These are phyloP conservation scores for Floccularia luteovirens DNA, from an alignment of 768 basidiomycete species.

Conservation along the genomic window DNA sequence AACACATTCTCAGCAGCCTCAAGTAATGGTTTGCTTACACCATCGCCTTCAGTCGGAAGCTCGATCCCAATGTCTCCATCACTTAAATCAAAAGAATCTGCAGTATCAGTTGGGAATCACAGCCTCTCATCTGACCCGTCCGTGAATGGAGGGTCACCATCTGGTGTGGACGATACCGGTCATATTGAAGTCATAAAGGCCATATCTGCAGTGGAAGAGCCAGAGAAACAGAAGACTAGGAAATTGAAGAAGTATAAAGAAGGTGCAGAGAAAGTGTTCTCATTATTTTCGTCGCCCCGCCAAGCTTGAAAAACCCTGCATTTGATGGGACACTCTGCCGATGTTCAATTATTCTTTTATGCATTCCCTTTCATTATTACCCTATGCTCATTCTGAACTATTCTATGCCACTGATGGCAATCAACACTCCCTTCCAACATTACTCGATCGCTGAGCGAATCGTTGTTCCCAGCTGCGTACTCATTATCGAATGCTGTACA, in stretches of 20 bases:
- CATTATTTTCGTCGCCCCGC: constrained; percentile 71
- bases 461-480: too few species aligned
- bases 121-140: constrained; percentile 71
- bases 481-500: too few species aligned
- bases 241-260: constrained; percentile 85
- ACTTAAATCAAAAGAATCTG: constrained; percentile 76
- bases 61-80: constrained; percentile 50
- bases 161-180: constrained; percentile 21
- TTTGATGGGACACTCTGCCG: too few species aligned
- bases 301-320: constrained; percentile 19
- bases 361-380: too few species aligned
- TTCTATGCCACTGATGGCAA: too few species aligned
- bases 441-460: too few species aligned
- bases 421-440: too few species aligned
- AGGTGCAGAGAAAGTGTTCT: constrained; percentile 79
- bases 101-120: constrained; percentile 61
- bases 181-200: constrained; percentile 15
- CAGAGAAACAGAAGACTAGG: constrained; percentile 61
- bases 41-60: constrained; percentile 51
- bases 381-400: too few species aligned
- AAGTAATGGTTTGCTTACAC: constrained; percentile 45
- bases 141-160: constrained; percentile 38
- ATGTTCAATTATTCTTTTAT: too few species aligned
- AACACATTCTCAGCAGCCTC: constrained; percentile 36
- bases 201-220: constrained; percentile 27